A percentile compares a stretch with the other conserved stretches of the same genome.
phyloP scores from a whole-genome alignment of 2,329 filamentous ascomycete species.

The Paraphoma chrysanthemicola region DNA sequence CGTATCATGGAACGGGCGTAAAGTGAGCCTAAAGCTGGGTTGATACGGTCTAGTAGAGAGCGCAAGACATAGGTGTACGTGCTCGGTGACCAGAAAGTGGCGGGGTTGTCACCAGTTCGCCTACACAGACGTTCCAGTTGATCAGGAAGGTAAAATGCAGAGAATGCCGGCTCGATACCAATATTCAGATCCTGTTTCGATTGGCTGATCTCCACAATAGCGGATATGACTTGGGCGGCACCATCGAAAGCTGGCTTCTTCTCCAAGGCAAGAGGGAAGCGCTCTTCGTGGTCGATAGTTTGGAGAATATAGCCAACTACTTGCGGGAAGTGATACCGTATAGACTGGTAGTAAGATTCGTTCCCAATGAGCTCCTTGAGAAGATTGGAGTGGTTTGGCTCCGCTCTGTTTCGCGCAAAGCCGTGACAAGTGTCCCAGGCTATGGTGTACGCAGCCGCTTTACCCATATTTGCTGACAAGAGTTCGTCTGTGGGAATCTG shows the following conservation, averaged over 20 bases:
- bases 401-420: slow-evolving; percentile 45
- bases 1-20: slow-evolving; percentile 87
- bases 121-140: slow-evolving; percentile 81
- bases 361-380: slow-evolving; percentile 74
- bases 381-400: slow-evolving; percentile 67
- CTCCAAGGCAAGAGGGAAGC: slow-evolving; percentile 55
- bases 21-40: slow-evolving; percentile 82
- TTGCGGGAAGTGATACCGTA: slow-evolving; percentile 75
- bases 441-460: slow-evolving; percentile 82
- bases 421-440: slow-evolving; percentile 71
- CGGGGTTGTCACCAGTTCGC: slow-evolving; percentile 67
- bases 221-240: slow-evolving; percentile 68
- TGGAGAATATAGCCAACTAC: slow-evolving; percentile 80
- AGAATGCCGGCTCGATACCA: slow-evolving; percentile 88
- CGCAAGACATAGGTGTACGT: slow-evolving; percentile 77
- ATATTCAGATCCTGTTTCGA: slow-evolving; percentile 72
- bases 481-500: slow-evolving; percentile 22
- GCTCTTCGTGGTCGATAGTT: slow-evolving; percentile 59
- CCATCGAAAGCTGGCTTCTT: slow-evolving; percentile 65
- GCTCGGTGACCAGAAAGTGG: slow-evolving; percentile 76
- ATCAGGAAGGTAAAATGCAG: slow-evolving; percentile 75
- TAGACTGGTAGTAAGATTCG: slow-evolving; percentile 66
- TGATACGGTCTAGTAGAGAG: slow-evolving; percentile 79
- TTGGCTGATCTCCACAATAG: slow-evolving; percentile 73
- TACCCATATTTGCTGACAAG: slow-evolving; percentile 74